phyloP scores from a whole-genome alignment of 495 filamentous ascomycete species.

The Cudoniella acicularis region DNA sequence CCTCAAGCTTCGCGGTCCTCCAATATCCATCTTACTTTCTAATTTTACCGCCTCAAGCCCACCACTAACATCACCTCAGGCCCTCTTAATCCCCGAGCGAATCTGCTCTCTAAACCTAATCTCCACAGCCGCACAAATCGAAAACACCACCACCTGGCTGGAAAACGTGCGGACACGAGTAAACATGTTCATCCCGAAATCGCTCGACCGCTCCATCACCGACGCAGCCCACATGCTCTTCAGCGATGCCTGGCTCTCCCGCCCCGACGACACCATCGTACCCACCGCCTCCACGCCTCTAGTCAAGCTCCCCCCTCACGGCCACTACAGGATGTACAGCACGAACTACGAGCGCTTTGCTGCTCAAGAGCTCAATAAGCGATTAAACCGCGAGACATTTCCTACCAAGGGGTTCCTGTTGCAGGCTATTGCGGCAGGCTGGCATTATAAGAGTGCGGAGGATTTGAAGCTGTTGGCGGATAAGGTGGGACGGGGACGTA shows the following conservation, averaged over 20 bases:
- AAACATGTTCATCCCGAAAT: conserved; percentile 65
- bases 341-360: conserved; percentile 77
- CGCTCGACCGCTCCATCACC: conserved; percentile 47
- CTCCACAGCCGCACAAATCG: conserved; percentile 68
- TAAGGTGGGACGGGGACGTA: conserved; percentile 63
- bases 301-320: conserved; percentile 24
- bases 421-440: conserved; percentile 73
- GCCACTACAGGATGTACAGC: conserved; percentile 49
- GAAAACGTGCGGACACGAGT: conserved; percentile 68
- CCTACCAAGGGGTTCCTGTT: conserved; percentile 65
- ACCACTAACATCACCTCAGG: too few relatives aligned
- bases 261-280: conserved; percentile 53
- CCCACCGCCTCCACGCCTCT: conserved; percentile 32
- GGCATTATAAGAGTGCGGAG: conserved; percentile 66
- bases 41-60: too few relatives aligned
- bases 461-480: conserved; percentile 63
- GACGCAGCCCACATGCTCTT: conserved; percentile 58
- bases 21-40: too few relatives aligned
- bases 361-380: conserved; percentile 69
- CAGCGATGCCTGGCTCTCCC: conserved; percentile 52
- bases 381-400: conserved; percentile 49
- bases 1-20: neutral
- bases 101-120: conserved; percentile 64
- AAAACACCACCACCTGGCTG: conserved; percentile 50
- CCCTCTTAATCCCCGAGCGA: conserved; percentile 55